Evolutionary conservation across 257 asterid species (phyloP), one percentile per base, ranked within the genome.

Genomic region (Handroanthus guayacan): DNA sequence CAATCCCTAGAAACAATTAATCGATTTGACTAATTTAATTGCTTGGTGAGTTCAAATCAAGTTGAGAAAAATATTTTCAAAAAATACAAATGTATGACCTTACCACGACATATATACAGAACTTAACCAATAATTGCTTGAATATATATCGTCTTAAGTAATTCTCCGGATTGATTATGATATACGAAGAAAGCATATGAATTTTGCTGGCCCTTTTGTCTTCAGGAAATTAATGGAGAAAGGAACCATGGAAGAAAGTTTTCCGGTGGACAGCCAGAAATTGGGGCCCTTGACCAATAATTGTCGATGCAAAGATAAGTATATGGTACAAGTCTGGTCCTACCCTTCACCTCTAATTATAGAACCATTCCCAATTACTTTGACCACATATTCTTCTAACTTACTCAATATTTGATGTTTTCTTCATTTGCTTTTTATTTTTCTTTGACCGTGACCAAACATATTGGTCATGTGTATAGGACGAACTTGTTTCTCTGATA

Each of bases 391-490:
- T 52, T 62, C 20, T 68, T 68, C 55, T 39, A 50, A 61, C n/a
- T 65, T 72, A 58, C 62, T 64, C 47, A 31, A 45, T 56, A 4
- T 25, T 10, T 36, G 31, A 25, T 2, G 12, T 3, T 18, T 16
- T 51, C 20, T 51, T 13, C 2, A 37, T 34, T 38, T 13, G 44
- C 14, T 68, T 8, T 43, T 9, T 31, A 31, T 31, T 8, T 67
- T 62, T 47, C 1, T 0, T n/a, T 75, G 83, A 82, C 48, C 60
- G 74, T 63, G 81, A 71, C 81, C 45, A 75, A 82, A 79, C 86
- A 82, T 71, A 66, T 25, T 25, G 31, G 31, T 69, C 86, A 82
- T 82, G 86, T 82, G 86, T 57, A 71, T 74, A 69, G 78, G 17
- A 41, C 20, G 5, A 78, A 74, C 61, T 68, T 70, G 51, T 48